phyloP scores from a whole-genome alignment of 371 early-diverging fungal genomes.

The Syncephalastrum sp. region DNA sequence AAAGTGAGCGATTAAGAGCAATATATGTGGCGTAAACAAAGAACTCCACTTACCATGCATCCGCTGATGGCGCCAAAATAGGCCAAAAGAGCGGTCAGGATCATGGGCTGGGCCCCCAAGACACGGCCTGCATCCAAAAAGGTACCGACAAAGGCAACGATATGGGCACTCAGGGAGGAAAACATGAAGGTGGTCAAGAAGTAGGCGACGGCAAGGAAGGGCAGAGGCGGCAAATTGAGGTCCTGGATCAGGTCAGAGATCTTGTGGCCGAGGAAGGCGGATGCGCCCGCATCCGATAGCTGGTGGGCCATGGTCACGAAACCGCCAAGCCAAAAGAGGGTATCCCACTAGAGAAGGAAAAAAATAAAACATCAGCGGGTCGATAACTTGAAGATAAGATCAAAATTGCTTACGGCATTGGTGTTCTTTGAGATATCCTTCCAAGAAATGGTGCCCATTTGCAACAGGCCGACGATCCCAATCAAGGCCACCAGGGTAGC shows the following conservation, averaged over 20 bases:
- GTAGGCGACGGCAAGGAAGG: constrained; percentile 61
- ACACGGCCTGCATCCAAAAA: constrained; percentile 72
- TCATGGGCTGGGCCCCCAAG: constrained; percentile 57
- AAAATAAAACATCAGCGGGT: constrained; percentile 2
- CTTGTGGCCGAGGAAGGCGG: constrained; percentile 58
- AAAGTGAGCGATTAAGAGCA: constrained; percentile 5
- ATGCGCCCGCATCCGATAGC: constrained; percentile 65
- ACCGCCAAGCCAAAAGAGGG: constrained; percentile 78
- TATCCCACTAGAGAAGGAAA: constrained; percentile 63
- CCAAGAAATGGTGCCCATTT: constrained; percentile 67
- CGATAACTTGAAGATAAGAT: neutral
- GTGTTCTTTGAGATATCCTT: constrained; percentile 66
- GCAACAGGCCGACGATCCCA: constrained; percentile 57
- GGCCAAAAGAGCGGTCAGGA: constrained; percentile 59
- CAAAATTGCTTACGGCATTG: constrained; percentile 50
- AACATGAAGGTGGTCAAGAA: constrained; percentile 74
- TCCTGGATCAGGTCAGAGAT: constrained; percentile 44
- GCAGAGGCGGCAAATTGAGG: constrained; percentile 35
- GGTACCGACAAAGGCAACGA: constrained; percentile 72
- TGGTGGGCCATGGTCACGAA: constrained; percentile 79
- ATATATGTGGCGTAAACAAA: constrained; percentile 1
- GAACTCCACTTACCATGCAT: constrained; percentile 53
- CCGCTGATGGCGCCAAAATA: constrained; percentile 68
- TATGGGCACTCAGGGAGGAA: constrained; percentile 66
- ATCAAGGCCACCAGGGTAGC: constrained; percentile 69